Percentiles rank a stretch among this genome's conserved stretches.
Evolutionary conservation across 2,329 filamentous ascomycete genomes (phyloP).

Genomic region (Coniochaeta prunicola): DNA sequence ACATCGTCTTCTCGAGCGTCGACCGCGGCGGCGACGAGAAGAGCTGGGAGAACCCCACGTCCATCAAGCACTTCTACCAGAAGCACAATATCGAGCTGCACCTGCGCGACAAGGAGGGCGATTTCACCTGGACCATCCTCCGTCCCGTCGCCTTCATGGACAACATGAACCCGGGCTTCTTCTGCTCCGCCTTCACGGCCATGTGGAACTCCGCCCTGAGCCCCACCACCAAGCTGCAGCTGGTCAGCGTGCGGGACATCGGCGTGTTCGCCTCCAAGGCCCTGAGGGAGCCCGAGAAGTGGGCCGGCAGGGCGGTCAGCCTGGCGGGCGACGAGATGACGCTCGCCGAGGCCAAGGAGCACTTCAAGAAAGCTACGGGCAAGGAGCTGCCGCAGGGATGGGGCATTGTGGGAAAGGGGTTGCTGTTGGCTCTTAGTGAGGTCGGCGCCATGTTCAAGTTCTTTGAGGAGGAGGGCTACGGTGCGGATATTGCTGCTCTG

Average conservation of each 20-base stretch:
- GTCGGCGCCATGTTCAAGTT: conserved; percentile 27
- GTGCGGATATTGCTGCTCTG: conserved; percentile 25
- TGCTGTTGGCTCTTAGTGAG: conserved; percentile 21
- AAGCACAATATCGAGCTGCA: conserved; percentile 56
- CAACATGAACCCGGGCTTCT: conserved; percentile 26
- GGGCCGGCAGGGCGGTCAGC: conserved; percentile 22
- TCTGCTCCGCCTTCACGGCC: conserved; percentile 22
- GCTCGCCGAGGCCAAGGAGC: conserved; percentile 20
- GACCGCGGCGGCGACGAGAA: conserved; percentile 22
- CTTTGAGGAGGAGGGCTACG: conserved; percentile 31
- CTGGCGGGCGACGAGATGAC: conserved; percentile 26
- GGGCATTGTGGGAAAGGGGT: conserved; percentile 18
- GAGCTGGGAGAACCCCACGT: conserved; percentile 19
- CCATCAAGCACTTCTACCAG: conserved; percentile 17
- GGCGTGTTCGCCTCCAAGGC: conserved; percentile 27
- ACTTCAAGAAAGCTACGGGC: conserved; percentile 18
- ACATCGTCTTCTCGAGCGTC: conserved; percentile 22
- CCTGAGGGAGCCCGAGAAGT: conserved; percentile 17
- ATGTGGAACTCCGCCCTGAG: conserved; percentile 20
- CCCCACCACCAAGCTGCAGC: conserved; percentile 23
- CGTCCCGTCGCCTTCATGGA: conserved; percentile 33
- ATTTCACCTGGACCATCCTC: conserved; percentile 29
- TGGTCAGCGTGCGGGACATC: conserved; percentile 30
- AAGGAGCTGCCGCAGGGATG: conserved; percentile 24
- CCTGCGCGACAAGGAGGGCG: conserved; percentile 31